Base-by-base conservation (phyloP, 805 yeast species). In the Saccharomyces eubayanus region DNA sequence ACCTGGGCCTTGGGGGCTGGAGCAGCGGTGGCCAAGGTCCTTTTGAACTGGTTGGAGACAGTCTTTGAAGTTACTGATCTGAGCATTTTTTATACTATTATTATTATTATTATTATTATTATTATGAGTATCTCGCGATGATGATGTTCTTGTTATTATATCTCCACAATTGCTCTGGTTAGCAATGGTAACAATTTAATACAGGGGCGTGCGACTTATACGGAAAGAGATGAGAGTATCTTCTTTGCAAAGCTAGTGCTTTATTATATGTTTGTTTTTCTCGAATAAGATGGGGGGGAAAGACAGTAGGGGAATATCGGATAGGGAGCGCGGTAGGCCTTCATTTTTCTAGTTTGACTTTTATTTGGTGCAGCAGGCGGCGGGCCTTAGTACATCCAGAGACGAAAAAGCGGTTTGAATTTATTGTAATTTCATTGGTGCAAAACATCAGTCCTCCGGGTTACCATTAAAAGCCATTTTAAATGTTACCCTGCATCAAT, bases 1-100 rank as follows among this genome's bases (percentile, higher is more conserved):
- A 81, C 79, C 70, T 82, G 78, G 58, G 91, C 82, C 68, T 79
- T 79, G 55, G 83, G 72, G 63, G 77, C 68, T 46, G 79, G 68
- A n/a, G 21, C 45, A 6, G 56, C 48, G 14, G 55, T 49, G 11
- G 46, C 43, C 14, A 53, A 5, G 12, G 47, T 16, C 43, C 47
- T 50, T 12, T 49, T 48, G 9, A 36, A 36, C 24, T 36, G 24
- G 21, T 36, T 36, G 16, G 43, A 36, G 3, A 36, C 43, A 16
- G 43, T 36, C 11, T 36, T 36, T 36, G 24, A 36, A 36, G 43
- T 16, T 16, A 36, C 43, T 36, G 43, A 6, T 36, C 43, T 36
- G 16, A 36, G 43, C 43, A 36, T 36, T 36, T n/a, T 36, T 16
- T 36, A n/a, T 36, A 2, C 16, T n/a, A 6, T n/a, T 36, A 6